Percentiles rank a stretch among this genome's conserved stretches.
Evolutionary conservation across 176 grass and related monocot species (phyloP).

Genomic region (Aegilops speltoides): DNA sequence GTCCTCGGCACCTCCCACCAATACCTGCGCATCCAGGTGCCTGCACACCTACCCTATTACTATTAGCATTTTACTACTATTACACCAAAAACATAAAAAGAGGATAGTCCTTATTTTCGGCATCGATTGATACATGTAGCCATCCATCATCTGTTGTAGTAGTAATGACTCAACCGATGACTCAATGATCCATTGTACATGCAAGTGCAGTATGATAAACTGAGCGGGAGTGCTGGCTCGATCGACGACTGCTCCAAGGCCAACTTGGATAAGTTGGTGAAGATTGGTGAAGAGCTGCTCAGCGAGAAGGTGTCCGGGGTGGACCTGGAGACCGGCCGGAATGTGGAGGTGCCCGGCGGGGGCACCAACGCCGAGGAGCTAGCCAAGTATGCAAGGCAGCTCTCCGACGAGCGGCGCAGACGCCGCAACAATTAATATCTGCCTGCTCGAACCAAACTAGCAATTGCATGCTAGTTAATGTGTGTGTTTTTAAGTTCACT

Average conservation of each 20-base stretch:
- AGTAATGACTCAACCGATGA: too few species aligned
- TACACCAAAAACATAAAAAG: background rate
- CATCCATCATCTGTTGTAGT: background rate
- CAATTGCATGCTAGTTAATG: background rate
- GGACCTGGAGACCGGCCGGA: slow-evolving; percentile 62
- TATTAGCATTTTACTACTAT: too few species aligned
- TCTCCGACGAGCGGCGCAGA: slow-evolving; percentile 47
- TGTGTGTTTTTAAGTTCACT: background rate
- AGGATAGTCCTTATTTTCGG: too few species aligned
- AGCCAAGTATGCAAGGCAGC: slow-evolving; percentile 35
- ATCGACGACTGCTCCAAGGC: slow-evolving; percentile 45
- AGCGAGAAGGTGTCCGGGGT: slow-evolving; percentile 46
- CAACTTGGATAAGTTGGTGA: slow-evolving; percentile 53
- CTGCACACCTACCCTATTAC: too few species aligned
- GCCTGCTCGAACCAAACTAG: background rate
- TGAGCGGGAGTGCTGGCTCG: slow-evolving; percentile 38
- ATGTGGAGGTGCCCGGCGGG: slow-evolving; percentile 21
- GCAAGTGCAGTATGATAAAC: slow-evolving; percentile 51
- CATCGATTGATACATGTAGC: too few species aligned
- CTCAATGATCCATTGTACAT: background rate
- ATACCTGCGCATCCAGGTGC: slow-evolving; percentile 76
- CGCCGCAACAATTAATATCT: background rate
- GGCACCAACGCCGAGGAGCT: slow-evolving; percentile 54
- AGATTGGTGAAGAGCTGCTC: slow-evolving; percentile 54
- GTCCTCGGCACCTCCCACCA: slow-evolving; percentile 20